phyloP scores from a whole-genome alignment of 1,284 basidiomycete genomes.

The Cryptococcus sp. region DNA sequence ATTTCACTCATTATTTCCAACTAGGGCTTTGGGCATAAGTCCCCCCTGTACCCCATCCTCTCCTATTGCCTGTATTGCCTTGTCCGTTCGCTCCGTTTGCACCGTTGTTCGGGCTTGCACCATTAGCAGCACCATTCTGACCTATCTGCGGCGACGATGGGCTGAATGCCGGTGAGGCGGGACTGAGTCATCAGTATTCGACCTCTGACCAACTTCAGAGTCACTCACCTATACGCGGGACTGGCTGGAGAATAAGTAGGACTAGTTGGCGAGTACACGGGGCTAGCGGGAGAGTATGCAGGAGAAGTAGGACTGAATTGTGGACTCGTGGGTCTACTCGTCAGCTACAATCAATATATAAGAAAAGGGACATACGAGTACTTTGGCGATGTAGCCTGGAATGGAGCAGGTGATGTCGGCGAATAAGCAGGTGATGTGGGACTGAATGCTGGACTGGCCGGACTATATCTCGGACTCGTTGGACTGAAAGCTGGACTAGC shows the following conservation, averaged over 20 bases:
- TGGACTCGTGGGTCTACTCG: conserved; percentile 26
- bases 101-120: conserved; percentile 4
- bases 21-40: background rate
- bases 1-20: background rate
- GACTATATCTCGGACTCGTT: conserved; percentile 21
- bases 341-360: background rate
- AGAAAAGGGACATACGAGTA: conserved; percentile 55
- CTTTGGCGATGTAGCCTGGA: conserved; percentile 77
- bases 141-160: conserved; percentile 62
- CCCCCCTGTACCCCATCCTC: conserved; percentile 1
- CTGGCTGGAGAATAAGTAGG: conserved; percentile 36
- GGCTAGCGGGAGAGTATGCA: conserved; percentile 69
- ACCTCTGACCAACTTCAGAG: background rate
- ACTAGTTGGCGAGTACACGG: conserved; percentile 68
- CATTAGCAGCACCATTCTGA: conserved; percentile 4
- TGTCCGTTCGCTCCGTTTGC: conserved; percentile 4
- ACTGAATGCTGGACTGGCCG: conserved; percentile 38
- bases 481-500: conserved; percentile 38
- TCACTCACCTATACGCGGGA: conserved; percentile 29
- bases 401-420: conserved; percentile 58
- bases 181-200: too few relatives aligned
- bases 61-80: conserved; percentile 7
- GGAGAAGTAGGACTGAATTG: conserved; percentile 41
- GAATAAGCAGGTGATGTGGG: conserved; percentile 56
- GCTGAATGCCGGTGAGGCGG: conserved; percentile 53